phyloP scores from a whole-genome alignment of 768 basidiomycete genomes.

The Lactarius deliciosus region DNA sequence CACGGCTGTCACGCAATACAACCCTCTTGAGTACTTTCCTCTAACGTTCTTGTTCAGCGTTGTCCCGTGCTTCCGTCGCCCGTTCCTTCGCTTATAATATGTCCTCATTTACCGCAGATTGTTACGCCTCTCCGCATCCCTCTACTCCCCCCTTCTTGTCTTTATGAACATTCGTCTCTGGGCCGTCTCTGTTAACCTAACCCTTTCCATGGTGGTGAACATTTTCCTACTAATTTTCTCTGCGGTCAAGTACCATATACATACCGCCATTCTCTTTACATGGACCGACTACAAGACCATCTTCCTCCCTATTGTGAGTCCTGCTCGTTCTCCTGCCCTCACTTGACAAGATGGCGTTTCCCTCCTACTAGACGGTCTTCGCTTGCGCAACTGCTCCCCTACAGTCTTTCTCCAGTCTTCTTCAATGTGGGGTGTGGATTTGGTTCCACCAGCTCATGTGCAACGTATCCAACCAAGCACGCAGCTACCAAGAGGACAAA shows the following conservation, averaged over 20 bases:
- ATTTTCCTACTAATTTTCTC: constrained; percentile 14
- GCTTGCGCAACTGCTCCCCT: constrained; percentile 28
- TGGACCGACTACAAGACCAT: constrained; percentile 37
- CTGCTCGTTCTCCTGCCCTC: not conserved
- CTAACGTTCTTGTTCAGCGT: constrained; percentile 16
- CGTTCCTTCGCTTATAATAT: constrained; percentile 8
- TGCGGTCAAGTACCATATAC: constrained; percentile 24
- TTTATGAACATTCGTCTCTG: constrained; percentile 9
- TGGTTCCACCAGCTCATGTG: constrained; percentile 33
- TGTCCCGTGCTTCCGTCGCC: not conserved
- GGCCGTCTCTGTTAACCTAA: constrained; percentile 3
- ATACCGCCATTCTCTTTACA: constrained; percentile 34
- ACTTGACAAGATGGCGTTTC: not conserved
- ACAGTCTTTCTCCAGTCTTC: constrained; percentile 10
- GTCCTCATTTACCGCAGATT: constrained; percentile 7
- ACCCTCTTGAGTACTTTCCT: constrained; percentile 8
- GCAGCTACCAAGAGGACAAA: constrained; percentile 30
- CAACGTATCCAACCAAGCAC: constrained; percentile 34
- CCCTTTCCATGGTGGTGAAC: constrained; percentile 4
- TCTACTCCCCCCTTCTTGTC: not conserved
- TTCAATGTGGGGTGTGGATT: constrained; percentile 28
- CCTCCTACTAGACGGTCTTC: constrained; percentile 25
- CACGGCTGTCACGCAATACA: constrained; percentile 17
- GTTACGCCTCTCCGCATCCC: constrained; percentile 16
- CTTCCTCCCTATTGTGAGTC: constrained; percentile 34